These are phyloP conservation scores for Zasmidium angulare DNA, from an alignment of 2,329 filamentous ascomycete species.

Conservation along the genomic window DNA sequence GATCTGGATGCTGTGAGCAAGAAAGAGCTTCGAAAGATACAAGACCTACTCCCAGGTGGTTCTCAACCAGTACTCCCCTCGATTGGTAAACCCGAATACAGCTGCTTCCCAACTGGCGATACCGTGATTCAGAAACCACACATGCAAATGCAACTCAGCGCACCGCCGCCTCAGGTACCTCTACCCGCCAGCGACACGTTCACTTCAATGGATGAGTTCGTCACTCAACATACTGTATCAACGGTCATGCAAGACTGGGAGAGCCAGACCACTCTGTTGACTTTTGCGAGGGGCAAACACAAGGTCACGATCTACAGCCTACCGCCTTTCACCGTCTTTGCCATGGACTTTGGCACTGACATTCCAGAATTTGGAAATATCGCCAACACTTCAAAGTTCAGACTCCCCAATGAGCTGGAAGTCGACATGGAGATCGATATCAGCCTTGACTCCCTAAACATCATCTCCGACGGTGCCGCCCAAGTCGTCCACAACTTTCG, in stretches of 20 bases:
- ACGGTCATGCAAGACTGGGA: background rate
- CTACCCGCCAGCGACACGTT: constrained; percentile 16
- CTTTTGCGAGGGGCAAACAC: constrained; percentile 9
- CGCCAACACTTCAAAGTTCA: background rate
- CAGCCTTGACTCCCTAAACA: no score
- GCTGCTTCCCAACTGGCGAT: constrained; percentile 6
- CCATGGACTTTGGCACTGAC: constrained; percentile 11
- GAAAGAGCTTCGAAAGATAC: constrained; percentile 9
- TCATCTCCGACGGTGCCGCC: no score
- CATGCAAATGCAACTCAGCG: no score
- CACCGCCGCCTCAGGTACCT: constrained; percentile 13
- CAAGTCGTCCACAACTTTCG: background rate
- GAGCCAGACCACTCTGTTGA: constrained; percentile 1
- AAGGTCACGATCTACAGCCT: constrained; percentile 8
- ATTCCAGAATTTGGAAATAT: constrained; percentile 7
- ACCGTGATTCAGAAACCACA: background rate
- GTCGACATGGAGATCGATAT: background rate
- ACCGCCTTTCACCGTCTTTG: constrained; percentile 11
- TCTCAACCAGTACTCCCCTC: constrained; percentile 6
- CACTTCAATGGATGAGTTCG: constrained; percentile 16
- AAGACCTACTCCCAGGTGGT: constrained; percentile 16
- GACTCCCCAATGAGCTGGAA: constrained; percentile 1
- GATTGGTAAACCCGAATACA: constrained; percentile 13
- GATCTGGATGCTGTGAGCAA: background rate
- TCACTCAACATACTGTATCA: constrained; percentile 10